Base-by-base conservation (phyloP, 2,329 filamentous ascomycete genomes). In the Talaromyces pinophilus region DNA sequence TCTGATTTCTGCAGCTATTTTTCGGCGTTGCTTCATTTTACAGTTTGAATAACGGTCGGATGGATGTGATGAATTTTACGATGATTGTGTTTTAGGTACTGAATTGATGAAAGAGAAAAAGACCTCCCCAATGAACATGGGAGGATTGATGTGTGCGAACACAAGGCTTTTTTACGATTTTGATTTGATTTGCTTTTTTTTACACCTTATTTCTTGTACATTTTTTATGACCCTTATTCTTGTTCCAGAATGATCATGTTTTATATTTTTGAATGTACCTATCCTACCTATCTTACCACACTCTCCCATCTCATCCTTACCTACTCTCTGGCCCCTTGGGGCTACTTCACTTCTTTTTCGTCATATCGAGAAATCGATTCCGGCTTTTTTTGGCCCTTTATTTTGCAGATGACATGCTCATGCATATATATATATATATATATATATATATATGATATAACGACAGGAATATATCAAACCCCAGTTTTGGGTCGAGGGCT, bases 111-210 rank as follows among this genome's bases (percentile, higher is more conserved):
- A 40, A 38, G 33, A 38, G 13, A 57, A 40, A 40, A 28, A 35
- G 17, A 38, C 52, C 7, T 3, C 30, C 42, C 17, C 5, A 44
- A 19, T 8, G n/a, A 44, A 35, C 3, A 2, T 19, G 42, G 42
- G 42, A 44, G 35, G 42, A 44, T 44, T 46, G n/a, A 46, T 46
- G 57, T 60, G 57, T 60, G 57, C 57, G 57, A 60, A 60, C 57
- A 60, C 57, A 44, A 11, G 38, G 22, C 6, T 17, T 25, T 57
- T 40, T 38, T 57, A 33, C 30, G 30, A 33, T 8, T 7, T 33
- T 33, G 30, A 8, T 38, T 40, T 40, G 33, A 57, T 15, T 38
- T 33, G 8, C 25, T 13, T 57, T 38, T 55, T 22, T 57, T 11
- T 50, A 25, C 40, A 25, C 40, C 40, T 42, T 57, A 38, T 57